Evolutionary conservation across 2,329 filamentous ascomycete species (phyloP).

Genomic region (Mycosphaerelloides madeirae): DNA sequence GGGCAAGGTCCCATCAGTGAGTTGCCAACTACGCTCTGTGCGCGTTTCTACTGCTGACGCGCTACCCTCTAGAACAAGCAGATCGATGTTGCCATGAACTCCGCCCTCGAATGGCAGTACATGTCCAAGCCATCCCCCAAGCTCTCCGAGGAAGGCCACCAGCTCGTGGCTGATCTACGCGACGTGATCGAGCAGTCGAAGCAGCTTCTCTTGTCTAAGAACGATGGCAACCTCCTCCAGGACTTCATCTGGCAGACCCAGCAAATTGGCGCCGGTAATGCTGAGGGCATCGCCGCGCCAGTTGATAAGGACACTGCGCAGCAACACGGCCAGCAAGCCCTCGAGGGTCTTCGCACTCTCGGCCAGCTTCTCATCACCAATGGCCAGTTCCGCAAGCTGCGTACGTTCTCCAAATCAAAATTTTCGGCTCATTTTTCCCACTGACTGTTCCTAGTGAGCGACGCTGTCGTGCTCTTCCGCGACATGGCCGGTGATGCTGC

Average conservation of each 20-base stretch:
- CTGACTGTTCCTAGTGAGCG: slow-evolving; percentile 53
- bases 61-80: slow-evolving; percentile 67
- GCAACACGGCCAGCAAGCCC: slow-evolving; percentile 76
- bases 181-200: slow-evolving; percentile 82
- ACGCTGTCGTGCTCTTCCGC: slow-evolving; percentile 73
- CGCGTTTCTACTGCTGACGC: slow-evolving; percentile 11
- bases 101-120: slow-evolving; percentile 67
- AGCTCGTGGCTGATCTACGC: slow-evolving; percentile 71
- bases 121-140: slow-evolving; percentile 66
- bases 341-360: slow-evolving; percentile 80
- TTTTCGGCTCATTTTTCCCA: slow-evolving; percentile 8
- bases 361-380: slow-evolving; percentile 90
- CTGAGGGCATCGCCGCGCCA: slow-evolving; percentile 60
- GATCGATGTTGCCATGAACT: slow-evolving; percentile 92
- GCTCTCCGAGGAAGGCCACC: slow-evolving; percentile 76
- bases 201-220: slow-evolving; percentile 82
- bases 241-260: slow-evolving; percentile 96
- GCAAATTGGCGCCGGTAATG: slow-evolving; percentile 61
- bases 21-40: slow-evolving; percentile 33
- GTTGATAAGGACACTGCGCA: slow-evolving; percentile 71
- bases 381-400: slow-evolving; percentile 87
- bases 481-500: slow-evolving; percentile 92
- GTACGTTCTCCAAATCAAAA: slow-evolving; percentile 48
- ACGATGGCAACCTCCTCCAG: slow-evolving; percentile 87
- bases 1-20: slow-evolving; percentile 85